A percentile compares a stretch with the other conserved stretches of the same genome.
phyloP scores from a whole-genome alignment of 169 alveolate genomes.

The Amoebophrya sp. region DNA sequence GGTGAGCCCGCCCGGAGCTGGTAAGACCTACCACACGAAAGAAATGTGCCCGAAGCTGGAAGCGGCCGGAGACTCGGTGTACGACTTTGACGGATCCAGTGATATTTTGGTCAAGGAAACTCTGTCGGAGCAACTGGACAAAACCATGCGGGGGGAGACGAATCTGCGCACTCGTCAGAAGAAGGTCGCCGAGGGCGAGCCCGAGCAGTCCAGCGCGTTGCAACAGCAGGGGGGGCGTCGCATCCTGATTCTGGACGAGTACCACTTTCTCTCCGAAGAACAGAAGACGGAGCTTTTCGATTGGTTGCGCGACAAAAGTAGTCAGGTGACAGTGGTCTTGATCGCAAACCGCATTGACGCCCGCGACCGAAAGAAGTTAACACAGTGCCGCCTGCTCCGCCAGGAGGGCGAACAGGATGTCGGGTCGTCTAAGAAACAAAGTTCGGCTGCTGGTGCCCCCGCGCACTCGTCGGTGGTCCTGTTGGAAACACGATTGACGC shows the following conservation, averaged over 20 bases:
- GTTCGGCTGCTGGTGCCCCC: background rate
- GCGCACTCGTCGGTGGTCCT: background rate
- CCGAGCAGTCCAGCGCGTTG: no score
- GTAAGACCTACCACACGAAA: background rate
- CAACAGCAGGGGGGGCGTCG: background rate
- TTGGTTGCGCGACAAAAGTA: background rate
- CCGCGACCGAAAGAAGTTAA: background rate
- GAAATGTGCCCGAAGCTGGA: background rate
- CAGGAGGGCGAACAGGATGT: no score
- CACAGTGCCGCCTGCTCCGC: no score
- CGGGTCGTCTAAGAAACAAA: no score
- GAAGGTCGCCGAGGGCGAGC: no score
- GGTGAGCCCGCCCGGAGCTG: background rate
- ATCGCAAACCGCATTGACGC: slow-evolving; percentile 16
- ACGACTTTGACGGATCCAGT: background rate
- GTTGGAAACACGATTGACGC: background rate
- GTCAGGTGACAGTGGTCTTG: background rate
- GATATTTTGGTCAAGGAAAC: background rate
- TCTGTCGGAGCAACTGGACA: background rate
- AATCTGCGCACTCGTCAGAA: no score
- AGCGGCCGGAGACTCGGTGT: background rate
- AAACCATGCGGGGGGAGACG: no score
- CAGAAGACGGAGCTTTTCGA: background rate
- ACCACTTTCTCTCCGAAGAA: background rate
- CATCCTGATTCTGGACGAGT: background rate